Base-by-base conservation (phyloP, 164 flowering plant genomes). In the Annona cherimola region DNA sequence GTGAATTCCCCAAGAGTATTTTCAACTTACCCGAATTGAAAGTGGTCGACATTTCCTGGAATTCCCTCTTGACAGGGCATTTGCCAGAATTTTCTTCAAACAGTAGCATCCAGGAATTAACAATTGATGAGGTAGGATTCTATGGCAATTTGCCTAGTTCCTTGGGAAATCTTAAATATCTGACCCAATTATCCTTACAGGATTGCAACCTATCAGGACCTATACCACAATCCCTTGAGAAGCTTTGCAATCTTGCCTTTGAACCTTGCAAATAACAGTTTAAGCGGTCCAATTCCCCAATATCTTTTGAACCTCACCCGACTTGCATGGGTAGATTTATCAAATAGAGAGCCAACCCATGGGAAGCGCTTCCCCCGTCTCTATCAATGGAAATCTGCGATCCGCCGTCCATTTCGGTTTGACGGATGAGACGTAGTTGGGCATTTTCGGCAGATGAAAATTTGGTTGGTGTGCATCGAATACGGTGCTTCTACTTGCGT, bases 251-350 rank as follows among this genome's bases (percentile, higher is more conserved):
- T 45, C 80, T 88, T 11, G 72, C 20, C 70, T 70, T 14, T 88
- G 69, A 89, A 88, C 55, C 42, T 88, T 2, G 83, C 88, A 4
- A 6, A 1, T 14, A 88, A 88, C 73, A 19, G 16, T 0, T 76
- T 87, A 62, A 79, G 43, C 50, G 86, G 87, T 63, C 11, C 71
- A 46, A 68, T 87, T 43, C 73, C 76, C 57, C 68, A 76, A 2
- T 50, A 73, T 59, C 35, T 68, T 1, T 81, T 78, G 80, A 16
- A 59, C 4, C 50, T 26, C 14, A 72, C 81, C 41, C 1, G 1
- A 4, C 70, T 75, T 5, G 83, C 85, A 8, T 74, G 14, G n/a
- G n/a, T n/a, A n/a, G n/a, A n/a, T n/a, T n/a, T n/a, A n/a, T n/a
- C n/a, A n/a, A n/a, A n/a, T n/a, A n/a, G 86, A n/a, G n/a, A n/a